A percentile compares a stretch with the other conserved stretches of the same genome.
phyloP scores from a whole-genome alignment of 2,329 filamentous ascomycete genomes.

The Westerdykella ornata region DNA sequence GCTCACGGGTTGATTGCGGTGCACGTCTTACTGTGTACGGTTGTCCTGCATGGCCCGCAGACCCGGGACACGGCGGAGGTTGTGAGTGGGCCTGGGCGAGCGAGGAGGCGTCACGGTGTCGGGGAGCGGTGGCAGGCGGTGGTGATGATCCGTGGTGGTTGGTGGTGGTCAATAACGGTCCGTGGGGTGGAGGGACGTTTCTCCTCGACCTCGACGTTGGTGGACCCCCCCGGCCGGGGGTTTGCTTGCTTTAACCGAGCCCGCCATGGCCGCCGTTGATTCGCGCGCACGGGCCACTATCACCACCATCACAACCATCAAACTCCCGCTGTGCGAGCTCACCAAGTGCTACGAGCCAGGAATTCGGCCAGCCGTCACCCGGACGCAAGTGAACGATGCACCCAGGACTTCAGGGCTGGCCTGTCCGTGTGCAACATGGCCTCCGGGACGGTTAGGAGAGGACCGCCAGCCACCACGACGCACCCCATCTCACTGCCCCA shows the following conservation, averaged over 20 bases:
- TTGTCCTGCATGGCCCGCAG: slow-evolving; percentile 10
- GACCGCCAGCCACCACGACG: no score
- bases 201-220: slow-evolving; percentile 3
- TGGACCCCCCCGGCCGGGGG: slow-evolving; percentile 3
- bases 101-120: slow-evolving; percentile 3
- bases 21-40: slow-evolving; percentile 9
- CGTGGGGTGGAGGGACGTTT: neutral
- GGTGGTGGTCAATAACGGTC: no score
- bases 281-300: slow-evolving; percentile 5
- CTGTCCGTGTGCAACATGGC: no score
- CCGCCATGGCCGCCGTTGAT: slow-evolving; percentile 11
- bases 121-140: no score
- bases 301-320: neutral
- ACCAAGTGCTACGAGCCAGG: neutral
- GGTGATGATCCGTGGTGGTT: no score
- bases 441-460: no score
- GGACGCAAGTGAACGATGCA: no score
- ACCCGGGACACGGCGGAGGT: slow-evolving; percentile 11
- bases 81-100: slow-evolving; percentile 6
- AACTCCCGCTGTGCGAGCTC: no score
- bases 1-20: slow-evolving; percentile 2
- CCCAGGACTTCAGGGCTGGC: no score
- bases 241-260: slow-evolving; percentile 8
- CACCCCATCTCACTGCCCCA: no score
- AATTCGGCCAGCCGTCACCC: neutral